Evolutionary conservation across 2,329 filamentous ascomycete genomes (phyloP), one percentile per base, ranked within the genome.

Genomic region (Aureobasidium sp.): DNA sequence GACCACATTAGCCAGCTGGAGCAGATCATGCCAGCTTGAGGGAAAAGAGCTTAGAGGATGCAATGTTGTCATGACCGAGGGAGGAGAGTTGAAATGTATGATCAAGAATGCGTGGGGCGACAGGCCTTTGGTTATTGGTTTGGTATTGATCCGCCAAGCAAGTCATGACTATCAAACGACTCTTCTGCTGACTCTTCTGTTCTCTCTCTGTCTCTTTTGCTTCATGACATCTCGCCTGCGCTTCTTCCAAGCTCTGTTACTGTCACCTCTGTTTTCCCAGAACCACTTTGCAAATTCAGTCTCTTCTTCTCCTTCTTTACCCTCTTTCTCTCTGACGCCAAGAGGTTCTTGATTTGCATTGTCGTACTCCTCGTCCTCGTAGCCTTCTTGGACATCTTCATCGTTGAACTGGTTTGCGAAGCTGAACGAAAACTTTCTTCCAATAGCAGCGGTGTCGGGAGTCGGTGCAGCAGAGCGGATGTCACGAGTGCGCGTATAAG

Each of bases 381-480:
- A 58, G 1, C 69, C 71, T 0, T 74, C 73, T 0, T 78, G 70
- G 10, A 74, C 69, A 7, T 75, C 72, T 1, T 74, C 71, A 37
- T 72, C 71, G 10, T 75, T 24, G 16, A 27, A 34, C 8, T 38
- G n/a, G 22, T 45, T 37, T 12, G 69, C 22, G 67, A 70, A 45
- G 59, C 71, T 35, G 77, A 84, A 74, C 58, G 76, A 74, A 63
- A 85, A 84, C 54, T 74, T 77, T 24, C 81, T 80, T 35, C 76
- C 82, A 2, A 87, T 83, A 56, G 90, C 83, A 1, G 89, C 89
- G 0, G 93, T 97, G 65, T 98, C 93, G 0, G 93, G 93, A 0
- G 93, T 98, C 0, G 93, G 93, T 2, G 93, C 93, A 5, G 90
- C 90, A 65, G 90, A 96, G 53, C 93, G 80, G n/a, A 87, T 66